Conservation (phyloP, 257 asterid species). For the Solanum lycopersicoides region DNA sequence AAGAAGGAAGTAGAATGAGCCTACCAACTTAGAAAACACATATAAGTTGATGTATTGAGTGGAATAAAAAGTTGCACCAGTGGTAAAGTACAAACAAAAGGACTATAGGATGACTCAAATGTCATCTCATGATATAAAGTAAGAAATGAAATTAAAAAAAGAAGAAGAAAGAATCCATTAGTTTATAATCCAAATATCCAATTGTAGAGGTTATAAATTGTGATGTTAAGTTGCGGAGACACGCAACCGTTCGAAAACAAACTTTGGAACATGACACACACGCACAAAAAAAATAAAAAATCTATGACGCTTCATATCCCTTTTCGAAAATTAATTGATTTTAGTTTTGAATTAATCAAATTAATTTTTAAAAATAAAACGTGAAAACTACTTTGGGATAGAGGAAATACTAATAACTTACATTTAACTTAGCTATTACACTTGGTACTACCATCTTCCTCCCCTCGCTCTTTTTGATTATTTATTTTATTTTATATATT, state of each 20-base stretch:
- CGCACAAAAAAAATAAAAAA: not conserved
- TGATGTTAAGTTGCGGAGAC: slow-evolving; percentile 38
- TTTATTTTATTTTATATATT: too few relatives aligned
- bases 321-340: not conserved
- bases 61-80: not conserved
- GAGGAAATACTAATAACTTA: not conserved
- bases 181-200: slow-evolving; percentile 7
- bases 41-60: not conserved
- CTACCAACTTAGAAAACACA: not conserved
- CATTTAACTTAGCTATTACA: not conserved
- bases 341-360: too few relatives aligned
- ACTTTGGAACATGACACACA: slow-evolving; percentile 27
- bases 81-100: not conserved
- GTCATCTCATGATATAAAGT: not conserved
- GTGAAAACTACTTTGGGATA: not conserved
- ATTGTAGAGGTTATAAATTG: slow-evolving; percentile 17
- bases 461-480: not conserved
- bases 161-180: not conserved
- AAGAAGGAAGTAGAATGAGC: not conserved
- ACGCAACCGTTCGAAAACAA: slow-evolving; percentile 62
- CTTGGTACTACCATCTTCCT: not conserved
- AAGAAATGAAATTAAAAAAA: not conserved
- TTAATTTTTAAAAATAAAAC: too few relatives aligned
- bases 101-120: not conserved
- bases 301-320: not conserved